Conservation (phyloP, 768 basidiomycete genomes). For the Lactarius psammicola region DNA sequence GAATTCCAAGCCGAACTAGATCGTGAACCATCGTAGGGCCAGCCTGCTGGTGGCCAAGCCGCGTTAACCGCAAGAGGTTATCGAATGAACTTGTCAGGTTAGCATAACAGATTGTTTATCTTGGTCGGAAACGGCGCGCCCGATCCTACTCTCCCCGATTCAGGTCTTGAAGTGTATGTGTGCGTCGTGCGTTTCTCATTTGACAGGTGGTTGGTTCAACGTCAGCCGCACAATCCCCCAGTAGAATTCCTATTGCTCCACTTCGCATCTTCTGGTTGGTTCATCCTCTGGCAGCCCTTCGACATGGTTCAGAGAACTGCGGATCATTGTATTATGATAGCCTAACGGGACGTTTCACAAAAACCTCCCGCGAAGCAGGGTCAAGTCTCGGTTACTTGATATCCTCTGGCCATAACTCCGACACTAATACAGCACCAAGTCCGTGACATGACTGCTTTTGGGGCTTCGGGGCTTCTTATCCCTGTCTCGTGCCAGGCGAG, state of each 20-base stretch:
- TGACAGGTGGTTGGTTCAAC: not conserved
- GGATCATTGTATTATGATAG: conserved; percentile 11
- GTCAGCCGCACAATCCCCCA: conserved; percentile 9
- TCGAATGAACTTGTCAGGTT: not conserved
- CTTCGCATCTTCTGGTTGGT: conserved; percentile 2
- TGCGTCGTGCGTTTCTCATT: not conserved
- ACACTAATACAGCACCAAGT: not conserved
- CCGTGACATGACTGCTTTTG: not conserved
- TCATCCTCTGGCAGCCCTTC: not conserved
- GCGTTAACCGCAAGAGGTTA: conserved; percentile 2
- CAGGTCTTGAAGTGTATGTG: not conserved
- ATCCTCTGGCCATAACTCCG: conserved; percentile 10
- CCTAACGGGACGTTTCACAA: not conserved
- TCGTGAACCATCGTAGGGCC: not conserved
- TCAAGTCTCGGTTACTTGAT: conserved; percentile 3
- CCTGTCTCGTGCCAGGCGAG: not conserved
- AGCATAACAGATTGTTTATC: conserved; percentile 3
- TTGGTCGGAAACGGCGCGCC: conserved; percentile 7
- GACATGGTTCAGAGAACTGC: not conserved
- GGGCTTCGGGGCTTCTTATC: not conserved
- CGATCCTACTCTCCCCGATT: conserved; percentile 2
- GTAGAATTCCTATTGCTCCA: not conserved
- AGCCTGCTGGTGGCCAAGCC: not conserved
- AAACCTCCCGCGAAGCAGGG: conserved; percentile 1
- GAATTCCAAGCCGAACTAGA: conserved; percentile 24